Evolutionary conservation across 1,284 basidiomycete genomes (phyloP), one percentile per base, ranked within the genome.

Genomic region (Austroboletus niveus): DNA sequence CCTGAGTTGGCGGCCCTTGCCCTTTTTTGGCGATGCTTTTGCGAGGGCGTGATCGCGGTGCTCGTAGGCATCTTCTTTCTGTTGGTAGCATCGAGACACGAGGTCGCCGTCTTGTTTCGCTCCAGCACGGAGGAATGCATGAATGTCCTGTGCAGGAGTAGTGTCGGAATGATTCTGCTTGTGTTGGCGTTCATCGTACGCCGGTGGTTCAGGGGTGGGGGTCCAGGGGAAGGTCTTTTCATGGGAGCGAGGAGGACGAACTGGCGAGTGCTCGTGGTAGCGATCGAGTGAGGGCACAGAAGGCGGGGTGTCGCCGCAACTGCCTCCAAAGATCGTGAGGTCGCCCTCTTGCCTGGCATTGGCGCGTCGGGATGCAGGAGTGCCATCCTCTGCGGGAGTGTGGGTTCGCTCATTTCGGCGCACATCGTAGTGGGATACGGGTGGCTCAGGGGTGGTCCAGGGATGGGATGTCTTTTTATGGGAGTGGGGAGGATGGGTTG

Each of bases 101-200:
- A 79, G 65, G 56, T 86, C 80, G 20, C 87, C 87, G 65, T 88
- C 87, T 47, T 78, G 75, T 48, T 82, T 84, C 6, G 92, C 93
- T 53, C 78, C 77, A 48, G 81, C 79, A 27, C 93, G 81, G 39
- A 94, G 76, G 24, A 75, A 69, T 35, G 75, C 70, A 61, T 91
- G 92, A 55, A 84, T 72, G 45, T 79, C 74, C 44, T 17, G 27
- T 20, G 20, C 27, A 8, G 47, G 48, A 5, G 20, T 35, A 31
- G 8, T 2, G 27, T 42, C 41, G 43, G 47, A 30, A n/a, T 47
- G 36, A 42, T 8, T 1, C 35, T 17, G 35, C n/a, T n/a, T 15
- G 35, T 36, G n/a, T 36, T n/a, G 35, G 5, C 6, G n/a, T 8
- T 36, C 35, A n/a, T 36, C 2, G 35, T 17, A n/a, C 1, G 8